Conservation (phyloP, 2,329 filamentous ascomycete species). For the Calonectria hawksworthii region DNA sequence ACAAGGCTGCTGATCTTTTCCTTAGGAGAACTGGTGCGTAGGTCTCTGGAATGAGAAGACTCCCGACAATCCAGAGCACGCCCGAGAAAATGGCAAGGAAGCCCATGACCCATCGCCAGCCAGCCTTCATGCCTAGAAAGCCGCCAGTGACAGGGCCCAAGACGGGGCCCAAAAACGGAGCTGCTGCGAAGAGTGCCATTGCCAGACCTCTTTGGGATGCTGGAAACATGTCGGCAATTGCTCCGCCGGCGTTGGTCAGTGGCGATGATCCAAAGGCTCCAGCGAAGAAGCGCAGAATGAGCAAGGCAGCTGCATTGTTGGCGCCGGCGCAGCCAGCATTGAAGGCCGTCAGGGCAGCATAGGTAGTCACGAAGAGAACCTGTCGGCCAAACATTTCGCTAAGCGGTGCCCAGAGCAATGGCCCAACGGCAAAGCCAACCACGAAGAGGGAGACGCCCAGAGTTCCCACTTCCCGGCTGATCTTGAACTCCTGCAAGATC, state of each 20-base stretch:
- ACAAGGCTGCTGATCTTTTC: background rate
- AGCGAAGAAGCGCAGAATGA: background rate
- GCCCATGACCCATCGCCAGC: constrained; percentile 5
- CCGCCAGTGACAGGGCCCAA: constrained; percentile 4
- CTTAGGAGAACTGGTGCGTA: background rate
- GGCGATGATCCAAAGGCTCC: constrained; percentile 7
- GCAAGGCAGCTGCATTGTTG: background rate
- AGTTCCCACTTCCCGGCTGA: background rate
- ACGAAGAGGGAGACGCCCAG: constrained; percentile 3
- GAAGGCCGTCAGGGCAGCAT: constrained; percentile 6
- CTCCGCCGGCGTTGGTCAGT: constrained; percentile 3
- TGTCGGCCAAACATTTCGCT: constrained; percentile 8
- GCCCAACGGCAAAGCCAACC: background rate
- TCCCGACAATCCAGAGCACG: background rate
- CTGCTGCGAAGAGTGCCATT: constrained; percentile 1
- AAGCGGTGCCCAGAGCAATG: constrained; percentile 3
- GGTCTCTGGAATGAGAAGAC: background rate
- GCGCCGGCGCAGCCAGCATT: constrained; percentile 1
- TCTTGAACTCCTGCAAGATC: background rate
- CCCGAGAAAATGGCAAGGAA: constrained; percentile 8
- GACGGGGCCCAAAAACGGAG: background rate
- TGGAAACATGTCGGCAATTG: constrained; percentile 5
- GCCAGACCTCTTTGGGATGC: background rate
- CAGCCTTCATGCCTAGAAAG: background rate
- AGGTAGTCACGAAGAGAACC: background rate